Percentiles rank a stretch among this genome's conserved stretches.
phyloP scores from a whole-genome alignment of 352 stramenopile genomes.

The Phytopythium montanum region DNA sequence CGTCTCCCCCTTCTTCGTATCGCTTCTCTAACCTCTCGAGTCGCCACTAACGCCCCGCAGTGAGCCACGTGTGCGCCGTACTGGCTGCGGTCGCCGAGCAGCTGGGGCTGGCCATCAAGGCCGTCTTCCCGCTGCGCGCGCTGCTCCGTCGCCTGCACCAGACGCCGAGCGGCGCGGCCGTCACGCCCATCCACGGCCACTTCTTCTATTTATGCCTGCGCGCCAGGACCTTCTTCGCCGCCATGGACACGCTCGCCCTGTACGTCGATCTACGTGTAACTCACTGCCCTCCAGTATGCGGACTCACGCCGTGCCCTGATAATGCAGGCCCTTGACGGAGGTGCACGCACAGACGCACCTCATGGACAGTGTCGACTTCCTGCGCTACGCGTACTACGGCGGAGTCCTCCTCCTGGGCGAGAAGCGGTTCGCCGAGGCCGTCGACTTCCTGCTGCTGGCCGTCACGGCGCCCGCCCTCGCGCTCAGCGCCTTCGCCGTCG shows the following conservation, averaged over 20 bases:
- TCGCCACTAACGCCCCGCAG: slow-evolving; percentile 11
- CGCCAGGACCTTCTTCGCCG: slow-evolving; percentile 75
- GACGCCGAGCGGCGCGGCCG: slow-evolving; percentile 35
- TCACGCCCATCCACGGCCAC: slow-evolving; percentile 64
- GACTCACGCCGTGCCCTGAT: not conserved
- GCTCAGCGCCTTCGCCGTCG: slow-evolving; percentile 77
- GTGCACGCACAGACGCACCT: slow-evolving; percentile 56
- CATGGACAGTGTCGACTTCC: slow-evolving; percentile 57
- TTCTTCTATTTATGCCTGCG: slow-evolving; percentile 83
- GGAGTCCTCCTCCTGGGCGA: slow-evolving; percentile 68
- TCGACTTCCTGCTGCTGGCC: slow-evolving; percentile 68
- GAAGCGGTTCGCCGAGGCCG: slow-evolving; percentile 73
- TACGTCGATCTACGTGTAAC: slow-evolving; percentile 19
- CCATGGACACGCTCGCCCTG: slow-evolving; percentile 62
- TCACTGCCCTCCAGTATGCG: not conserved
- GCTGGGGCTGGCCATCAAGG: slow-evolving; percentile 50
- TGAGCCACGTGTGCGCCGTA: slow-evolving; percentile 50
- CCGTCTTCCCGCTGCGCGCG: slow-evolving; percentile 65
- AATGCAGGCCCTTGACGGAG: slow-evolving; percentile 61
- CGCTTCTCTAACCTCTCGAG: not conserved
- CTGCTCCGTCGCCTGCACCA: slow-evolving; percentile 61
- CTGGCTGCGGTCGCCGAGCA: slow-evolving; percentile 47
- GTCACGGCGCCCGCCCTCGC: slow-evolving; percentile 68
- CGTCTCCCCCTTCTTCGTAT: not conserved
- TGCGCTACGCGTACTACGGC: slow-evolving; percentile 84